Evolutionary conservation across 2,329 filamentous ascomycete species (phyloP).

Genomic region (Aspergillus texensis): DNA sequence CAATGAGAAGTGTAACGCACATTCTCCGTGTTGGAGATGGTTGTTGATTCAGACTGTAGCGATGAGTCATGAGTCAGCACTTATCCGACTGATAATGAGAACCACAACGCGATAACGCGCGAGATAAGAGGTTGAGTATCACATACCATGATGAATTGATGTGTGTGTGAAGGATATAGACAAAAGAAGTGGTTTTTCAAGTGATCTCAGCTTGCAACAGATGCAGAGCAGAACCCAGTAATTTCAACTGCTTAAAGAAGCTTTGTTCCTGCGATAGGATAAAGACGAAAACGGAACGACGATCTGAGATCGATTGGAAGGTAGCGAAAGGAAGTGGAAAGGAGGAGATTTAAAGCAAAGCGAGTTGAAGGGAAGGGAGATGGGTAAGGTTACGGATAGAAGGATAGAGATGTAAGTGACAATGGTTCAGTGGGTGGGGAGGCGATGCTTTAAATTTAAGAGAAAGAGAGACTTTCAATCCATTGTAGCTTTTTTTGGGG

Average conservation of each 20-base stretch:
- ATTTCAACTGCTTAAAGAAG: background rate
- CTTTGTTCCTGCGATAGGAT: conserved; percentile 5
- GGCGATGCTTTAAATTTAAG: conserved; percentile 24
- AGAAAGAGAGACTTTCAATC: conserved; percentile 9
- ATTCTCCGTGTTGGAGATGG: conserved; percentile 52
- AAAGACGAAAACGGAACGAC: conserved; percentile 14
- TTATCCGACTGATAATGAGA: background rate
- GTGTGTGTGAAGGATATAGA: conserved; percentile 9
- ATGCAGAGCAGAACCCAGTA: conserved; percentile 2
- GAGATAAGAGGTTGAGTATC: background rate
- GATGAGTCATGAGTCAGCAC: conserved; percentile 25
- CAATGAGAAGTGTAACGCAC: conserved; percentile 40
- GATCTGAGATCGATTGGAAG: conserved; percentile 18
- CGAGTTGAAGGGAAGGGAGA: conserved; percentile 27
- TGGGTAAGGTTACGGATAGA: conserved; percentile 18
- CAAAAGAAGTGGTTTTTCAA: conserved; percentile 4
- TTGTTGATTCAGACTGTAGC: conserved; percentile 49
- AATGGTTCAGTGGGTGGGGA: conserved; percentile 21
- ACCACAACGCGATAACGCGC: background rate
- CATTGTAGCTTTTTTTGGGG: conserved; percentile 16
- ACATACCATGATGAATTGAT: conserved; percentile 18
- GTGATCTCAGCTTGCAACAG: conserved; percentile 4
- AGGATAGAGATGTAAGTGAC: conserved; percentile 20
- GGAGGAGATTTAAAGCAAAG: conserved; percentile 18
- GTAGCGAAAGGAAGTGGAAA: conserved; percentile 15